These are phyloP conservation scores for Beauveria australis DNA, from an alignment of 2,329 filamentous ascomycete genomes.

Conservation along the genomic window DNA sequence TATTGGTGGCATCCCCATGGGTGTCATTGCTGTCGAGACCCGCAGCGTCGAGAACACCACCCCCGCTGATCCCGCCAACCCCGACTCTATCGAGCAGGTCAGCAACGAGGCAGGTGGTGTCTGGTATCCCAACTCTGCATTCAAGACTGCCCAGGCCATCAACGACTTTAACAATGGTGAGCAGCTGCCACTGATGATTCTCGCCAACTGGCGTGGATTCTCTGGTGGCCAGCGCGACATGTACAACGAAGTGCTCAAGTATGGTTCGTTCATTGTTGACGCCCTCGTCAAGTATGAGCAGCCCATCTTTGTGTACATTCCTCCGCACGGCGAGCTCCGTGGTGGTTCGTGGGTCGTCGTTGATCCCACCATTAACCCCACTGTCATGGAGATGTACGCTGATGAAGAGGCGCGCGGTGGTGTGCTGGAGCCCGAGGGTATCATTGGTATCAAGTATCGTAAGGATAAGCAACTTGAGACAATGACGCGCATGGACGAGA, in stretches of 20 bases:
- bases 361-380: conserved; percentile 94
- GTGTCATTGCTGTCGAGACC: conserved; percentile 95
- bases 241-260: conserved; percentile 99
- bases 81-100: conserved; percentile 95
- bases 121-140: conserved; percentile 99
- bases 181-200: conserved; percentile 96
- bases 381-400: conserved; percentile 99
- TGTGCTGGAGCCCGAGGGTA: conserved; percentile 96
- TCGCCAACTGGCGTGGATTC: conserved; percentile 99
- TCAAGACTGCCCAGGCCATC: conserved; percentile 98
- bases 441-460: conserved; percentile 97
- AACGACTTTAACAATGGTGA: conserved; percentile 99
- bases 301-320: conserved; percentile 98
- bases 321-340: conserved; percentile 90
- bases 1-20: conserved; percentile 93
- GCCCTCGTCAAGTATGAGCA: conserved; percentile 97
- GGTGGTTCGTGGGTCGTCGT: conserved; percentile 99
- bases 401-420: conserved; percentile 91
- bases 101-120: conserved; percentile 94
- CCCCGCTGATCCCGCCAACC: conserved; percentile 93
- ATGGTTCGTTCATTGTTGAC: conserved; percentile 97
- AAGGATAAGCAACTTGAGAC: conserved; percentile 96
- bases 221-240: conserved; percentile 98
- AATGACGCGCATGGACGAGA: conserved; percentile 86
- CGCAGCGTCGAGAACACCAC: conserved; percentile 94